A percentile compares a stretch with the other conserved stretches of the same genome.
These are phyloP conservation scores for Amylocarpus encephaloides DNA, from an alignment of 2,329 filamentous ascomycete species.

Conservation along the genomic window DNA sequence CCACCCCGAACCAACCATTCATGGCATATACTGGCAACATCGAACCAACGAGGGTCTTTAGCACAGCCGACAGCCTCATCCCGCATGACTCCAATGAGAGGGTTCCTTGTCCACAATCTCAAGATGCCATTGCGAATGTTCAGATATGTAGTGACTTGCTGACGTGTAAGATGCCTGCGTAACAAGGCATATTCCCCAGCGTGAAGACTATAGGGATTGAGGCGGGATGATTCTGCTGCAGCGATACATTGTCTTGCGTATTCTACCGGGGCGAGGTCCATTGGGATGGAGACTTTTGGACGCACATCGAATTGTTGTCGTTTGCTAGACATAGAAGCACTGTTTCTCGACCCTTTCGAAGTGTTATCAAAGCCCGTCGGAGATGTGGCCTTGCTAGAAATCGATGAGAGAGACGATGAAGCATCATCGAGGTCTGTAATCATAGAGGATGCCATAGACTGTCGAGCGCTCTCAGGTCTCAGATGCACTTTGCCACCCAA, in stretches of 20 bases:
- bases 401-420: slow-evolving; percentile 45
- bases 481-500: slow-evolving; percentile 26
- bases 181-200: slow-evolving; percentile 76
- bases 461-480: slow-evolving; percentile 31
- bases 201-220: slow-evolving; percentile 86
- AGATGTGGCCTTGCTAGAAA: slow-evolving; percentile 59
- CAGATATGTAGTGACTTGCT: slow-evolving; percentile 89
- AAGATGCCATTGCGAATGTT: slow-evolving; percentile 95
- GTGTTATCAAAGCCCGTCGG: slow-evolving; percentile 43
- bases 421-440: slow-evolving; percentile 44
- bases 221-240: slow-evolving; percentile 80
- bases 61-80: slow-evolving; percentile 89
- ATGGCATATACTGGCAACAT: slow-evolving; percentile 79
- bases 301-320: slow-evolving; percentile 50
- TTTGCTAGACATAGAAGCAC: slow-evolving; percentile 23
- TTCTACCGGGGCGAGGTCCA: slow-evolving; percentile 61
- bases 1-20: slow-evolving; percentile 87
- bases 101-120: slow-evolving; percentile 81
- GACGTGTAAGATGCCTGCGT: slow-evolving; percentile 72
- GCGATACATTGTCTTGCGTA: slow-evolving; percentile 90
- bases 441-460: slow-evolving; percentile 47
- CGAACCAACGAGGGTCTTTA: slow-evolving; percentile 81
- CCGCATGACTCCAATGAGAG: slow-evolving; percentile 71
- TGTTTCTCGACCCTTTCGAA: slow-evolving; percentile 29
- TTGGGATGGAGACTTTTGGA: slow-evolving; percentile 78